Percentiles rank a stretch among this genome's conserved stretches.
These are phyloP conservation scores for Lactarius evosmus DNA, from an alignment of 768 basidiomycete species.

Conservation along the genomic window DNA sequence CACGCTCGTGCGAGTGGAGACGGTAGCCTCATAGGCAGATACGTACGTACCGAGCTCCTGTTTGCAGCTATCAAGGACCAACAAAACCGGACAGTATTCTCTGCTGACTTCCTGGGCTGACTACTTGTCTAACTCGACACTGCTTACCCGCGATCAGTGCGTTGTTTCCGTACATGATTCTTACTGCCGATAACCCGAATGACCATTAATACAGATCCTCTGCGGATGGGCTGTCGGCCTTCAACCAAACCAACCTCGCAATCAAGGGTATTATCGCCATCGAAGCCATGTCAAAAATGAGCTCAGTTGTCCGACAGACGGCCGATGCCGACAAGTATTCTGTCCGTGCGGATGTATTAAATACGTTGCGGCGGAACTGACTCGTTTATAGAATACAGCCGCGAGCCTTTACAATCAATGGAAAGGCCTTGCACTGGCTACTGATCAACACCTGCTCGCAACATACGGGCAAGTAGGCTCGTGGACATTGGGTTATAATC, in stretches of 20 bases:
- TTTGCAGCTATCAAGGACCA: not conserved
- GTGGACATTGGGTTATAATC: conserved; percentile 62
- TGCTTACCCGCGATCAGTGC: conserved; percentile 51
- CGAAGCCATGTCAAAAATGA: conserved; percentile 58
- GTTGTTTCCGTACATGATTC: conserved; percentile 49
- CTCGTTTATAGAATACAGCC: conserved; percentile 1
- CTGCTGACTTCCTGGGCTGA: conserved; percentile 36
- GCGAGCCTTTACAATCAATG: conserved; percentile 12
- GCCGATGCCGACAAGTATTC: conserved; percentile 29
- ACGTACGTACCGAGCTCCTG: conserved; percentile 15
- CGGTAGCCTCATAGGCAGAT: conserved; percentile 28
- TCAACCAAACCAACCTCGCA: conserved; percentile 66
- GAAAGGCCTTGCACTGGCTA: conserved; percentile 12
- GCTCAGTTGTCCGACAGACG: conserved; percentile 30
- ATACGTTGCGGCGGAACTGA: not conserved
- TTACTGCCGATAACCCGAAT: not conserved
- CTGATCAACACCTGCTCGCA: conserved; percentile 9
- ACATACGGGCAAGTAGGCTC: conserved; percentile 30
- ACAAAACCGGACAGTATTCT: conserved; percentile 27
- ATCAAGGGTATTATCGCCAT: conserved; percentile 71
- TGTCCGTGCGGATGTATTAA: conserved; percentile 25
- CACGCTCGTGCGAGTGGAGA: conserved; percentile 32
- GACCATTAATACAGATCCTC: conserved; percentile 12
- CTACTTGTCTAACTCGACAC: conserved; percentile 38
- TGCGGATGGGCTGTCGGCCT: conserved; percentile 25